These are phyloP conservation scores for Cymbopogon flexuosus DNA, from an alignment of 202 grass and related monocot genomes.

Conservation along the genomic window DNA sequence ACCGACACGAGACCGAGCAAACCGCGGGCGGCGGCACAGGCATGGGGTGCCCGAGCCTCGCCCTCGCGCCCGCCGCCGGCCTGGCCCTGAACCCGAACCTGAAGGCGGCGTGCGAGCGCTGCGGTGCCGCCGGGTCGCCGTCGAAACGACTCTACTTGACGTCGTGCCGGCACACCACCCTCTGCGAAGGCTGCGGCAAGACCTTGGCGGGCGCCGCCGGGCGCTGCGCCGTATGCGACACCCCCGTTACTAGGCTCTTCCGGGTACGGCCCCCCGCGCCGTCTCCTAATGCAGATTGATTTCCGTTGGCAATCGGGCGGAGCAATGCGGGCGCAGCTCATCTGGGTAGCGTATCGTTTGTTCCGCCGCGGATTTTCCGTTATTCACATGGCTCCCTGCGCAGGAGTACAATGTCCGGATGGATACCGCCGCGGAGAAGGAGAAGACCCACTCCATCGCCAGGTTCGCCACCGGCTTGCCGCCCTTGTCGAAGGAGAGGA, in stretches of 20 bases:
- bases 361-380: background rate
- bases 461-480: constrained; percentile 66
- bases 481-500: constrained; percentile 54
- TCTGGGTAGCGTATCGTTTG: background rate
- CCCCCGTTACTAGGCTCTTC: constrained; percentile 63
- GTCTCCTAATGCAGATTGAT: background rate
- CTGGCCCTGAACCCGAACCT: constrained; percentile 33
- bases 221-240: constrained; percentile 49
- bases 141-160: constrained; percentile 58
- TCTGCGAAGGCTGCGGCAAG: constrained; percentile 58
- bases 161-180: constrained; percentile 71
- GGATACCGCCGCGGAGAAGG: constrained; percentile 47
- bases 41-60: too few relatives aligned
- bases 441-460: constrained; percentile 56
- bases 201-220: constrained; percentile 38
- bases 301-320: background rate
- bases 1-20: too few relatives aligned
- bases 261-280: constrained; percentile 28
- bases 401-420: constrained; percentile 66
- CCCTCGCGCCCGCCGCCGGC: background rate
- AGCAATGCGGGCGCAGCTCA: background rate
- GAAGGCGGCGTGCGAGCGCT: constrained; percentile 55
- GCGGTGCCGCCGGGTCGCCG: background rate
- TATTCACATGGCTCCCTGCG: background rate
- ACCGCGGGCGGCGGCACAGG: too few relatives aligned